A percentile compares a stretch with the other conserved stretches of the same genome.
Evolutionary conservation across 768 basidiomycete species (phyloP).

Genomic region (Leccinum uliginosum): DNA sequence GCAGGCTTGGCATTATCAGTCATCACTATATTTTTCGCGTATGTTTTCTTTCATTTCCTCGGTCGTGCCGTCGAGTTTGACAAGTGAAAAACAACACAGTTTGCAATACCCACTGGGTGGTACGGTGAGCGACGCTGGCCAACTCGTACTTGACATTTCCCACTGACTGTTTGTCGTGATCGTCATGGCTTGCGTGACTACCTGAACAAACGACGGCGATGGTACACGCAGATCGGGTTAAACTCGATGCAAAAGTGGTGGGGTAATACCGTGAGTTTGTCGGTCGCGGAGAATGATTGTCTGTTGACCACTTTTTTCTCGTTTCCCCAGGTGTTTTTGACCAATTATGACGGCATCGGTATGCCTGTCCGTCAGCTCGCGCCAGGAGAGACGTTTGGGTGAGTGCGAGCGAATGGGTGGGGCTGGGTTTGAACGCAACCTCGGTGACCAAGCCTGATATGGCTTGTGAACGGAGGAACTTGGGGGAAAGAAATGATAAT

Average conservation of each 20-base stretch:
- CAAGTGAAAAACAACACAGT: constrained; percentile 7
- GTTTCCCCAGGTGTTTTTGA: constrained; percentile 18
- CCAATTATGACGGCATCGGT: constrained; percentile 19
- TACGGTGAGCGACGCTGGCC: constrained; percentile 12
- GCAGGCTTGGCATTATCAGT: constrained; percentile 66
- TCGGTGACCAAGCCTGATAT: too few relatives aligned
- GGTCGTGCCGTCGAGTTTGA: not conserved
- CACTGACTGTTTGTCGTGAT: not conserved
- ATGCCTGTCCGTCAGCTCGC: constrained; percentile 25
- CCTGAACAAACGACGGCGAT: not conserved
- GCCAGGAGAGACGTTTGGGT: constrained; percentile 23
- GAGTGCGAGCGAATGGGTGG: not conserved
- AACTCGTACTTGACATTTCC: not conserved
- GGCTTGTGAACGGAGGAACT: not conserved
- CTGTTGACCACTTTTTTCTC: not conserved
- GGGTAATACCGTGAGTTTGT: constrained; percentile 21
- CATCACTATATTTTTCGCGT: constrained; percentile 68
- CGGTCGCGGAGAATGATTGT: too few relatives aligned
- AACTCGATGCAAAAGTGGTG: constrained; percentile 23
- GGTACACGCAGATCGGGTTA: constrained; percentile 17
- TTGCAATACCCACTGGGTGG: constrained; percentile 27
- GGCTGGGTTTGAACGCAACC: not conserved
- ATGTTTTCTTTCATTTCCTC: constrained; percentile 16
- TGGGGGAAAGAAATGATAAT: not conserved
- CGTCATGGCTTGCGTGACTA: not conserved